Base-by-base conservation (phyloP, 2,329 filamentous ascomycete genomes). In the Beauveria australis region DNA sequence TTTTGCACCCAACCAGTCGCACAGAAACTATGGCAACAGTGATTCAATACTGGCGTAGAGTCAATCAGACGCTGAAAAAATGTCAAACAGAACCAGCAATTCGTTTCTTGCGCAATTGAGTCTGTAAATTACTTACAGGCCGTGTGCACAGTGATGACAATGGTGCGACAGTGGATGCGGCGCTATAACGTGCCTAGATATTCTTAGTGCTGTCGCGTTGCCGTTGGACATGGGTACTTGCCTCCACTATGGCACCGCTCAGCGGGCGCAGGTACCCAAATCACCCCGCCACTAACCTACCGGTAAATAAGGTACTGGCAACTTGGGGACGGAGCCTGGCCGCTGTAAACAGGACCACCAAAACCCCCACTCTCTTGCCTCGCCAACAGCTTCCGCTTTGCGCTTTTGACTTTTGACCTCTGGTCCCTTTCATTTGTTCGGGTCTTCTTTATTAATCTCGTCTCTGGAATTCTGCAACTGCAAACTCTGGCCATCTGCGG, bases 341-440 rank as follows among this genome's bases (percentile, higher is more conserved):
- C 54, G 30, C 43, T 40, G 44, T 56, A 56, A 56, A 56, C 54
- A 57, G 28, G 30, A 24, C 55, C 47, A 10, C 55, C 33, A 51
- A 41, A 30, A 24, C 33, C 55, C 55, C 55, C 55, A 51, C 47
- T 51, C 37, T 49, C 55, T 44, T 58, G 55, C 55, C 55, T 58
- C 44, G 55, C 22, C 55, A 58, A 58, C 55, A 58, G 47, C 55
- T 51, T 26, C 49, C 12, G 43, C n/a, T 12, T 1, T 48, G 54
- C 43, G 8, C 28, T 12, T 48, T 41, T 37, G 30, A 57, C 30
- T 48, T 40, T 57, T 14, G 54, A 19, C 30, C 14, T 49, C 24
- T 28, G 24, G 47, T 28, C 16, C 41, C 41, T 48, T 30, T 26
- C 19, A 7, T 48, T 48, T 30, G 43, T n/a, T 16, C 33, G 33